phyloP scores from a whole-genome alignment of 768 basidiomycete genomes.

The Lactarius hatsudake region DNA sequence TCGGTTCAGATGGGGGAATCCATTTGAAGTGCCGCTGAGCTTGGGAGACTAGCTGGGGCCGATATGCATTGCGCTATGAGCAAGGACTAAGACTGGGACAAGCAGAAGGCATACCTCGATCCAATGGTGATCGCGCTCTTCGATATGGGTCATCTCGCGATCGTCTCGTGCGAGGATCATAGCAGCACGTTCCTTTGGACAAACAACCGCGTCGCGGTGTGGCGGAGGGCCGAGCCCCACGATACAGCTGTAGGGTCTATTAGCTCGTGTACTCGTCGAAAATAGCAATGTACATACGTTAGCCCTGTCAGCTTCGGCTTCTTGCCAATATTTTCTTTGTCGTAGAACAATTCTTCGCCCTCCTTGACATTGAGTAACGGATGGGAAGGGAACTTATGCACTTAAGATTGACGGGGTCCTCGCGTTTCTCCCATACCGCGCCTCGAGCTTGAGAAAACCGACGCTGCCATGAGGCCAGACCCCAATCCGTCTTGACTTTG shows the following conservation, averaged over 20 bases:
- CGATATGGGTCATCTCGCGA: constrained; percentile 51
- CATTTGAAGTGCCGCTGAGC: constrained; percentile 46
- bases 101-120: no score
- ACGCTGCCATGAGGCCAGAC: no score
- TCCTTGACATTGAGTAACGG: constrained; percentile 59
- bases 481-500: no score
- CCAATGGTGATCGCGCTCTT: constrained; percentile 73
- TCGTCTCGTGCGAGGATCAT: constrained; percentile 64
- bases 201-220: constrained; percentile 50
- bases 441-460: constrained; percentile 53
- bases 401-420: constrained; percentile 75
- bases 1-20: constrained; percentile 25
- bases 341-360: constrained; percentile 62
- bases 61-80: no score
- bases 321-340: constrained; percentile 65
- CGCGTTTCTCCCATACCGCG: constrained; percentile 77
- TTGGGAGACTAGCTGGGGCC: constrained; percentile 51
- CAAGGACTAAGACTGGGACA: no score
- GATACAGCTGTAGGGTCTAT: constrained; percentile 38
- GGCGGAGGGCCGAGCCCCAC: constrained; percentile 43
- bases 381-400: constrained; percentile 56
- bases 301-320: constrained; percentile 44
- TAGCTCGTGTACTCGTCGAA: not conserved
- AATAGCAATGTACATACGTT: constrained; percentile 29
- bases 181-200: constrained; percentile 63